These are phyloP conservation scores for Diaporthe destruens DNA, from an alignment of 2,329 filamentous ascomycete species.

Conservation along the genomic window DNA sequence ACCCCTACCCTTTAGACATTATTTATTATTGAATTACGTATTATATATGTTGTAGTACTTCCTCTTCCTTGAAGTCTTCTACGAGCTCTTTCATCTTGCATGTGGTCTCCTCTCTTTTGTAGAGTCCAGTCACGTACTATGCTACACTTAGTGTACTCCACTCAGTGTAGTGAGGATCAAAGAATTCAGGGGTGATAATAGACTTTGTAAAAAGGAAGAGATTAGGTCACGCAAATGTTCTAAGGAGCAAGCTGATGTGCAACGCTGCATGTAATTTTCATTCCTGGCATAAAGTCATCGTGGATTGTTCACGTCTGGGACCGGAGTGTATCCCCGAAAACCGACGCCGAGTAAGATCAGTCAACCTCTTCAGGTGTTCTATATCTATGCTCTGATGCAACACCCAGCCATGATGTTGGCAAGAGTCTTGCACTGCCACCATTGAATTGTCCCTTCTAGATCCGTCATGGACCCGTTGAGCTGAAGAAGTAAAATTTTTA, in stretches of 20 bases:
- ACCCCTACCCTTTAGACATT: too few relatives aligned
- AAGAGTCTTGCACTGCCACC: not conserved
- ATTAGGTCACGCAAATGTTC: not conserved
- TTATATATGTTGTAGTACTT: not conserved
- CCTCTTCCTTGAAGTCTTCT: not conserved
- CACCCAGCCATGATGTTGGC: not conserved
- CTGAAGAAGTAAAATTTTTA: not conserved
- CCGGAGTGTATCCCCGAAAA: not conserved
- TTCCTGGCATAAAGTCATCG: conserved; percentile 28
- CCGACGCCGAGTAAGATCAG: conserved; percentile 3
- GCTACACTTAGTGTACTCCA: too few relatives aligned
- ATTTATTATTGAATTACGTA: too few relatives aligned
- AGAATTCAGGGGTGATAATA: too few relatives aligned
- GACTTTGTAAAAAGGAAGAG: not conserved
- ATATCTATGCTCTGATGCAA: conserved; percentile 5
- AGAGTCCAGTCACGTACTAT: too few relatives aligned
- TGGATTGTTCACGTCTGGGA: conserved; percentile 8
- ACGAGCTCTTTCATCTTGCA: not conserved
- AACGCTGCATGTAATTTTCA: conserved; percentile 16
- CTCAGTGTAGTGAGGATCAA: too few relatives aligned
- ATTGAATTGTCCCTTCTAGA: not conserved
- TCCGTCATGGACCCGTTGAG: not conserved
- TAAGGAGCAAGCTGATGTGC: not conserved
- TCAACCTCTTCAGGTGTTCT: not conserved
- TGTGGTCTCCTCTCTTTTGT: not conserved